Evolutionary conservation across 2,329 filamentous ascomycete genomes (phyloP).

Genomic region (Beauveria caledonica): DNA sequence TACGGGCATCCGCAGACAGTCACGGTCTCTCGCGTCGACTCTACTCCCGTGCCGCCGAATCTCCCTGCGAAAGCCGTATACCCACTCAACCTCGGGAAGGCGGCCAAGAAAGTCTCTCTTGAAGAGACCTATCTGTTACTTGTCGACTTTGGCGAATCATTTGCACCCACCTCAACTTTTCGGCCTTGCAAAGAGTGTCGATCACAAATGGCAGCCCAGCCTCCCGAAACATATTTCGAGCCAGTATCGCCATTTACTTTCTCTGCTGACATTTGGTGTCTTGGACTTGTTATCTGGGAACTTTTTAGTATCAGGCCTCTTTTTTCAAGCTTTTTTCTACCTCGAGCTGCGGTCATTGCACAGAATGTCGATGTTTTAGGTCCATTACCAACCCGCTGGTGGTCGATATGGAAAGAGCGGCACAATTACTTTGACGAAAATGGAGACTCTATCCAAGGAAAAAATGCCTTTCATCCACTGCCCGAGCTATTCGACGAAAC

Average conservation of each 20-base stretch:
- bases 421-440: neutral
- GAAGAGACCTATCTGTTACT: constrained; percentile 23
- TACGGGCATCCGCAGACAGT: constrained; percentile 22
- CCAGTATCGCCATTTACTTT: constrained; percentile 8
- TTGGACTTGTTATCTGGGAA: constrained; percentile 17
- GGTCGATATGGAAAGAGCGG: constrained; percentile 9
- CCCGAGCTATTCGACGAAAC: constrained; percentile 21
- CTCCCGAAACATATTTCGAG: constrained; percentile 10
- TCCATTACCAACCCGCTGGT: constrained; percentile 12
- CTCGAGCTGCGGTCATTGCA: constrained; percentile 15
- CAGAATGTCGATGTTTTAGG: constrained; percentile 19
- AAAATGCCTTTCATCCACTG: constrained; percentile 17
- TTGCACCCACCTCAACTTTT: constrained; percentile 16
- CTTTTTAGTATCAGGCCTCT: constrained; percentile 18
- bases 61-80: constrained; percentile 19
- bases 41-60: constrained; percentile 19
- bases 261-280: constrained; percentile 17
- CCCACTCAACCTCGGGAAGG: constrained; percentile 20
- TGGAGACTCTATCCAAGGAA: neutral
- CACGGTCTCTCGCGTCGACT: constrained; percentile 18
- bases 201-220: constrained; percentile 12
- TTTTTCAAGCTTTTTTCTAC: constrained; percentile 15
- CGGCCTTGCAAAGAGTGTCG: constrained; percentile 18
- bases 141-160: constrained; percentile 28
- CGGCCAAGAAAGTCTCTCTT: constrained; percentile 20